Evolutionary conservation across 1,284 basidiomycete genomes (phyloP), one percentile per base, ranked within the genome.

Genomic region (Boletus semigastroideus): DNA sequence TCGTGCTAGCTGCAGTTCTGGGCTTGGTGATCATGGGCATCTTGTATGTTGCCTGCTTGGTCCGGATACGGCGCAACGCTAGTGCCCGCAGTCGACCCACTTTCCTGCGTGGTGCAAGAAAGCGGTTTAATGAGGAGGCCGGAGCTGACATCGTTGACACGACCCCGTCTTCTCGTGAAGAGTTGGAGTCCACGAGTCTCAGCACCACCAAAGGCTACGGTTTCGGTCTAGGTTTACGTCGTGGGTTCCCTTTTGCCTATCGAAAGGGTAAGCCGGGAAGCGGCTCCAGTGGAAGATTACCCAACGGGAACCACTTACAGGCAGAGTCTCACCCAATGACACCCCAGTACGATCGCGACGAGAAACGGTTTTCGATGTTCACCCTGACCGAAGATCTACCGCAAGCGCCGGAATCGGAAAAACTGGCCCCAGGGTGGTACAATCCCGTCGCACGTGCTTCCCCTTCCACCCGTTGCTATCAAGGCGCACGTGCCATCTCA

Each of bases 1-100:
- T 86, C 27, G 77, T 74, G 10, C 72, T 88, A 3, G 82, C 78
- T 6, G 74, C 76, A 22, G 65, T 80, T 19, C 71, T 87, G 10
- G 73, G 76, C 16, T 72, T 82, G 58, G 49, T 85, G 20, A 55
- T 80, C 11, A 51, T 78, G 2, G 56, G 54, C 43, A 67, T 73
- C 33, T 42, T 66, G 1, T 66, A 79, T 20, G 74, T 75, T 53
- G 75, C 70, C 51, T 72, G 75, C 49, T 64, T 25, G 25, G 25
- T 25, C 5, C 25, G 75, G 46, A 59, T 76, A 40, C 76, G 79
- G 30, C 79, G 79, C 31, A 76, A 76, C 16, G 61, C 63, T 53
- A 66, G 68, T 30, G 60, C 67, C 27, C 56, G 54, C 41, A 57
- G 47, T 30, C 61, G 17, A 4, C 50, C 8, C 3, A 40, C 20